phyloP scores from a whole-genome alignment of 176 grass and related monocot genomes.

The Zea mays region Zm-B73-REFERENCE-NAM-5.0 NC_050097.1:115965501-115966000 shows the following conservation, averaged over 20 bases:
- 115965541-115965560: neutral
- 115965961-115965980: neutral
- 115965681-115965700: neutral
- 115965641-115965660: neutral
- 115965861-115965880: conserved; percentile 81
- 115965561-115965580: neutral
- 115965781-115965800: neutral
- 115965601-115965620: neutral
- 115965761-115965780: neutral
- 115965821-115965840: neutral
- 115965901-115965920: conserved; percentile 94
- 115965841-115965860: neutral
- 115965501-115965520: conserved; percentile 8
- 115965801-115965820: neutral
- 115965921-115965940: conserved; percentile 89
- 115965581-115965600: neutral
- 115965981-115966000: neutral
- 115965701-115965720: neutral
- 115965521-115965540: neutral
- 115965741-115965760: neutral
- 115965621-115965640: neutral
- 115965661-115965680: neutral
- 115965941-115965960: conserved; percentile 95
- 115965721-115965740: neutral
- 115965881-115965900: conserved; percentile 79